Percentiles rank a stretch among this genome's conserved stretches.
phyloP scores from a whole-genome alignment of 2,329 filamentous ascomycete genomes.

The Curvularia lunata region DNA sequence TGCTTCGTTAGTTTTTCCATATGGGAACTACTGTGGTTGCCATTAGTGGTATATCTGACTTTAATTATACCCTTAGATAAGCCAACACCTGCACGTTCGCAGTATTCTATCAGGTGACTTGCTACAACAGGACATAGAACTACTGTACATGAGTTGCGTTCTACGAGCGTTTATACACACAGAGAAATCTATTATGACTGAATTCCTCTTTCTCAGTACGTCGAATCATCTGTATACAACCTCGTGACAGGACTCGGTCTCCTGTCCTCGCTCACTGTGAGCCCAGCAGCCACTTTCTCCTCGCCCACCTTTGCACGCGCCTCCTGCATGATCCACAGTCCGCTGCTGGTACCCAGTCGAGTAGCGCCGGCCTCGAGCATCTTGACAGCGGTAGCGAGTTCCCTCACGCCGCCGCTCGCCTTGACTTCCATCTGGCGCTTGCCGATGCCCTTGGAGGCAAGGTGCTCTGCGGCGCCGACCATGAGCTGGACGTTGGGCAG shows the following conservation, averaged over 20 bases:
- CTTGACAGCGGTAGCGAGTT: conserved; percentile 56
- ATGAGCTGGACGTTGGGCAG: conserved; percentile 62
- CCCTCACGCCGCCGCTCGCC: conserved; percentile 64
- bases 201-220: conserved; percentile 5
- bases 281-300: conserved; percentile 29
- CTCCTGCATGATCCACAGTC: conserved; percentile 63
- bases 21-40: not conserved
- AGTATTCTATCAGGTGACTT: not conserved
- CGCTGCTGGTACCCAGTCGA: conserved; percentile 62
- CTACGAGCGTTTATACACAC: not conserved
- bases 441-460: conserved; percentile 44
- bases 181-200: not conserved
- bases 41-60: no score
- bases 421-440: conserved; percentile 59
- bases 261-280: conserved; percentile 20
- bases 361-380: conserved; percentile 65
- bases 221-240: conserved; percentile 47
- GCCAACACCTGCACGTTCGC: not conserved
- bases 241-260: conserved; percentile 38
- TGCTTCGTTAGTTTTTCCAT: not conserved
- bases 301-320: conserved; percentile 33
- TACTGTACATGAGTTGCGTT: not conserved
- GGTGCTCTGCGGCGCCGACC: conserved; percentile 56
- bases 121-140: not conserved
- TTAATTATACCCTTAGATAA: not conserved